A percentile compares a stretch with the other conserved stretches of the same genome.
phyloP scores from a whole-genome alignment of 1,139 yeast species.

The Yamadazyma jaroonii region DNA sequence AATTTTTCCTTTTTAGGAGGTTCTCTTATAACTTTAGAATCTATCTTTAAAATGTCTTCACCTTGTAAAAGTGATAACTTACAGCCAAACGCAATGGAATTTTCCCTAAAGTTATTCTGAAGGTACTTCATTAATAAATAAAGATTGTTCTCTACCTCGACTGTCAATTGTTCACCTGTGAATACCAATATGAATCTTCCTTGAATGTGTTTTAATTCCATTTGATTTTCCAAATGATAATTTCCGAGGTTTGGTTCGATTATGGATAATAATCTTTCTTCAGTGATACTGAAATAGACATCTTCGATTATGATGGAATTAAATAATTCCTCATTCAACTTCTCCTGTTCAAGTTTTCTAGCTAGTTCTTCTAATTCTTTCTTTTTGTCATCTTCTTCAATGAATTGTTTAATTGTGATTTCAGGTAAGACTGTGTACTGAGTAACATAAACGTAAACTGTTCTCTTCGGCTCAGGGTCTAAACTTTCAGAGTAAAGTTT shows the following conservation, averaged over 20 bases:
- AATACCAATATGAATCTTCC: conserved; percentile 1
- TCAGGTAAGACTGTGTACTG: conserved; percentile 31
- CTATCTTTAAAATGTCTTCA: conserved; percentile 32
- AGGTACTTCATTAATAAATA: conserved; percentile 30
- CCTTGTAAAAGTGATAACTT: conserved; percentile 41
- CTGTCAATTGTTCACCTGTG: conserved; percentile 14
- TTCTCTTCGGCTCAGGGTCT: conserved; percentile 77
- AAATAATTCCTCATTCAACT: conserved; percentile 19
- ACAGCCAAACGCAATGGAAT: conserved; percentile 50
- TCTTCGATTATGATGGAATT: conserved; percentile 58
- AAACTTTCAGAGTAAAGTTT: conserved; percentile 68
- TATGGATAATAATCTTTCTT: conserved; percentile 22
- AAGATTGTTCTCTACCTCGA: conserved; percentile 33
- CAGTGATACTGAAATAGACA: conserved; percentile 52
- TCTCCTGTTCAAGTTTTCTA: conserved; percentile 17
- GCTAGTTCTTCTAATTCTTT: conserved; percentile 21
- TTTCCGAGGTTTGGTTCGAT: conserved; percentile 18
- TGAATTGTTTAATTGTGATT: conserved; percentile 32
- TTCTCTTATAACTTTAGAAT: conserved; percentile 11
- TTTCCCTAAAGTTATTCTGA: conserved; percentile 28
- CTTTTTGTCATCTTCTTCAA: conserved; percentile 20
- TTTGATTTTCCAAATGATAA: conserved; percentile 18
- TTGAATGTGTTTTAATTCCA: conserved; percentile 1
- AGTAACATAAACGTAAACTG: conserved; percentile 57
- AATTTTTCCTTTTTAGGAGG: conserved; percentile 5